phyloP scores from a whole-genome alignment of 495 filamentous ascomycete species.

The Ramalina peruviana region DNA sequence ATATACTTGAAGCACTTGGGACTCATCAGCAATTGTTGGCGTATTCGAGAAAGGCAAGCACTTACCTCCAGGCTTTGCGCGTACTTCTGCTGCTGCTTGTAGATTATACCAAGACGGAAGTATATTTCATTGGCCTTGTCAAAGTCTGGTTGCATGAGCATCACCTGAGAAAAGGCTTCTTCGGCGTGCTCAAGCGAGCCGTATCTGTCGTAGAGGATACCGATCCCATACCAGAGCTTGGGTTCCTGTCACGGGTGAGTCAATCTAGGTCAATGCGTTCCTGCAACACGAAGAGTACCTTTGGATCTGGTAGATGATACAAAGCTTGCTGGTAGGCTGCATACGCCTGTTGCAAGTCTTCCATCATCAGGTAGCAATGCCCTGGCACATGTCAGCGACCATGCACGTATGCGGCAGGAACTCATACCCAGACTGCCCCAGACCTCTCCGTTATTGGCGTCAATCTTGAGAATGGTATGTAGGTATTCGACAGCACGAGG shows the following conservation, averaged over 20 bases:
- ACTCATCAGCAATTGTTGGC: constrained; percentile 3
- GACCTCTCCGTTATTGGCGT: constrained; percentile 78
- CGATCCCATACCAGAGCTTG: constrained; percentile 97
- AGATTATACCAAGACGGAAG: constrained; percentile 96
- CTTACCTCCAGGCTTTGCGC: constrained; percentile 78
- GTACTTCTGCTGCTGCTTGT: constrained; percentile 97
- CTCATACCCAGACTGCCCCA: constrained; percentile 81
- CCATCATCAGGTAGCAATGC: constrained; percentile 98
- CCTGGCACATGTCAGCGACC: constrained; percentile 33
- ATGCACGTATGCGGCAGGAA: neutral
- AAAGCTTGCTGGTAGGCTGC: constrained; percentile 94
- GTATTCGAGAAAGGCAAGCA: neutral
- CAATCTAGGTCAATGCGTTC: neutral
- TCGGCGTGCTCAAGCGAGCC: constrained; percentile 96
- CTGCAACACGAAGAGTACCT: constrained; percentile 40
- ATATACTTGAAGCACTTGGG: constrained; percentile 94
- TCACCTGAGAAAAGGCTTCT: constrained; percentile 96
- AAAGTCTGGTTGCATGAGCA: constrained; percentile 96
- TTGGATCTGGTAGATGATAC: constrained; percentile 86
- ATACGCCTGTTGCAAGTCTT: constrained; percentile 94
- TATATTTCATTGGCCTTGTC: constrained; percentile 99
- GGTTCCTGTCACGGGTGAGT: constrained; percentile 51
- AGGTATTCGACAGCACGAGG: constrained; percentile 89
- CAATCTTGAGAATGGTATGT: constrained; percentile 80
- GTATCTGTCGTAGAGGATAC: constrained; percentile 94